Base-by-base conservation (phyloP, 2,329 filamentous ascomycete genomes). In the Exserohilum turcica region DNA sequence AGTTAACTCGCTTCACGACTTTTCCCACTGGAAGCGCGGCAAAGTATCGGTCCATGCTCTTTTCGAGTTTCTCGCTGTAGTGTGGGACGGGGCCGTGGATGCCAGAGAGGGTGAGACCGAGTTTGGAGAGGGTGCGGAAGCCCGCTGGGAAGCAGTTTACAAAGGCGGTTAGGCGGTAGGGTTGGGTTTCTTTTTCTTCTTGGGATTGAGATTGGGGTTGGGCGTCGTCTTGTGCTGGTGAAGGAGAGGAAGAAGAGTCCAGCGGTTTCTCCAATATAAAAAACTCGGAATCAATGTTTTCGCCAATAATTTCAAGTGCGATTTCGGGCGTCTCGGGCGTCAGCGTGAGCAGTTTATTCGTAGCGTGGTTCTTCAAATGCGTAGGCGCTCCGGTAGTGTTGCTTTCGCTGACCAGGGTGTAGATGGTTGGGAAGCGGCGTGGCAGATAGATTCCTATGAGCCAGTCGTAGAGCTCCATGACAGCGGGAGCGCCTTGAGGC, bases 11-110 rank as follows among this genome's bases (percentile, higher is more conserved):
- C 65, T 79, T 79, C 1, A 87, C 82, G 10, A 81, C 76, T 56
- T 76, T 80, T 0, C 84, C 84, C 0, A 78, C 74, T 9, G 82
- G 79, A 0, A 87, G 43, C 10, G 70, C 68, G 1, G 80, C 77
- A 65, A 87, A 87, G 71, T 84, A 87, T 1, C 82, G 74, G 64
- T 88, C 84, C 85, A 87, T 87, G 44, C 77, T 80, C 43, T 74
- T 79, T 61, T 82, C 81, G 0, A 88, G 61, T 62, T 85, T 86
- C 39, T 76, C 68, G 28, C 65, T 72, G 64, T 87, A 87, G 6
- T 79, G 78, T 0, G 85, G 85, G 0, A 87, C 84, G 0, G 84
- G 84, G 0, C 42, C 67, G 63, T 88, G 85, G 59, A 88, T 87
- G 24, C 78, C 76, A 0, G 79, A 73, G 0, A 87, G 74, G 0